A percentile compares a stretch with the other conserved stretches of the same genome.
Evolutionary conservation across 768 basidiomycete species (phyloP).

Genomic region (Myochromella boudieri): DNA sequence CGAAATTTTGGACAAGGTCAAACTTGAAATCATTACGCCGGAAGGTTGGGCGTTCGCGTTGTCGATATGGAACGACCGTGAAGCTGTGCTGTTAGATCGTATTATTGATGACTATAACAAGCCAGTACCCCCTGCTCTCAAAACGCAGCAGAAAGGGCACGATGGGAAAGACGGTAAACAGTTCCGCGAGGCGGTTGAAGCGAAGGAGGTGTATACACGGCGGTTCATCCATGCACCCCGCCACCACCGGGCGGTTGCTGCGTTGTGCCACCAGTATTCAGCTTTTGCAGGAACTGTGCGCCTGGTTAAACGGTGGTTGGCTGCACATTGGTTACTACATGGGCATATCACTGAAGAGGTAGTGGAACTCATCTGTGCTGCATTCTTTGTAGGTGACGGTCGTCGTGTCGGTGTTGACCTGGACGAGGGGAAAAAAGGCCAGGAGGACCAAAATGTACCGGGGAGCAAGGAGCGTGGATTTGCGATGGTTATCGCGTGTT

Average conservation of each 20-base stretch:
- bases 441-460: conserved; percentile 50
- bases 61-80: conserved; percentile 86
- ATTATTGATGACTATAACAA: conserved; percentile 49
- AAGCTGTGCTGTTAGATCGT: conserved; percentile 74
- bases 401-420: conserved; percentile 27
- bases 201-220: conserved; percentile 60
- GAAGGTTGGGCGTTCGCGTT: conserved; percentile 88
- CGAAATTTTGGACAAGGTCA: conserved; percentile 65
- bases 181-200: conserved; percentile 53
- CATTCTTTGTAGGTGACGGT: conserved; percentile 65
- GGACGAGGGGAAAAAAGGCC: conserved; percentile 27
- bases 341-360: conserved; percentile 74
- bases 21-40: conserved; percentile 74
- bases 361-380: conserved; percentile 83
- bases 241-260: conserved; percentile 82
- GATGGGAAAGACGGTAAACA: conserved; percentile 43
- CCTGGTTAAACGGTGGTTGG: conserved; percentile 90
- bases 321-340: conserved; percentile 83
- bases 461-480: conserved; percentile 82
- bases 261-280: conserved; percentile 73
- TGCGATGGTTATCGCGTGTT: conserved; percentile 64
- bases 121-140: conserved; percentile 37
- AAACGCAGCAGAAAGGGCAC: conserved; percentile 18
- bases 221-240: conserved; percentile 78
- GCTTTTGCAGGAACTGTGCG: conserved; percentile 86